Evolutionary conservation across 306 rosid species (phyloP).

Genomic region (Gillenia trifoliata): DNA sequence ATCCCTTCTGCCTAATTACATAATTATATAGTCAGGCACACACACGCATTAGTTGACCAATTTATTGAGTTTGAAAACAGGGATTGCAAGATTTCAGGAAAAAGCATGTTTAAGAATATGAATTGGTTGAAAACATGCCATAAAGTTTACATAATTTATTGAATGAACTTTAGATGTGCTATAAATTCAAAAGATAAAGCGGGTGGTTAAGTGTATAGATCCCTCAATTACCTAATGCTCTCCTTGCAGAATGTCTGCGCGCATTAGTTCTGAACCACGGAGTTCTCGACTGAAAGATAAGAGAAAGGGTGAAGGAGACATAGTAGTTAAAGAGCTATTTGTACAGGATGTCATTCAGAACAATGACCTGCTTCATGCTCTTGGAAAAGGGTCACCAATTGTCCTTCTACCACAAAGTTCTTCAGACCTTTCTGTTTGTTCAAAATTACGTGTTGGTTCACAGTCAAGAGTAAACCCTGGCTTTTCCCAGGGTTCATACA

Average conservation of each 20-base stretch:
- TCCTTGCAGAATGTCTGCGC: conserved; percentile 53
- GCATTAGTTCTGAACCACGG: conserved; percentile 62
- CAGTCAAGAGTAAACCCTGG: conserved; percentile 47
- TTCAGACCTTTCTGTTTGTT: conserved; percentile 66
- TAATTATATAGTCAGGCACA: neutral
- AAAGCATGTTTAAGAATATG: neutral
- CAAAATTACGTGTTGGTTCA: conserved; percentile 76
- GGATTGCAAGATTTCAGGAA: neutral
- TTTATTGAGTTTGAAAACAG: neutral
- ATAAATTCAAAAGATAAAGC: neutral
- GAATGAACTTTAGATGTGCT: neutral
- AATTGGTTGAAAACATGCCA: neutral
- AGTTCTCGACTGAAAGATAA: conserved; percentile 94
- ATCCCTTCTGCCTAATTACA: conserved; percentile 21
- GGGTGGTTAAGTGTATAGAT: conserved; percentile 6
- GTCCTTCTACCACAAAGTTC: conserved; percentile 89
- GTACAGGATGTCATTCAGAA: conserved; percentile 66
- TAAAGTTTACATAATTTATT: neutral
- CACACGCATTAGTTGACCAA: neutral
- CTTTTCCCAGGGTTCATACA: conserved; percentile 39
- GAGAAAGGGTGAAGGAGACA: conserved; percentile 89
- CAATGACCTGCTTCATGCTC: conserved; percentile 71
- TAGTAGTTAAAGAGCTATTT: conserved; percentile 81
- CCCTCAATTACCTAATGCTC: conserved; percentile 26
- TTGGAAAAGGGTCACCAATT: conserved; percentile 68